Percentiles rank a stretch among this genome's conserved stretches.
These are phyloP conservation scores for Naumovozyma baii DNA, from an alignment of 805 yeast genomes.

Conservation along the genomic window DNA sequence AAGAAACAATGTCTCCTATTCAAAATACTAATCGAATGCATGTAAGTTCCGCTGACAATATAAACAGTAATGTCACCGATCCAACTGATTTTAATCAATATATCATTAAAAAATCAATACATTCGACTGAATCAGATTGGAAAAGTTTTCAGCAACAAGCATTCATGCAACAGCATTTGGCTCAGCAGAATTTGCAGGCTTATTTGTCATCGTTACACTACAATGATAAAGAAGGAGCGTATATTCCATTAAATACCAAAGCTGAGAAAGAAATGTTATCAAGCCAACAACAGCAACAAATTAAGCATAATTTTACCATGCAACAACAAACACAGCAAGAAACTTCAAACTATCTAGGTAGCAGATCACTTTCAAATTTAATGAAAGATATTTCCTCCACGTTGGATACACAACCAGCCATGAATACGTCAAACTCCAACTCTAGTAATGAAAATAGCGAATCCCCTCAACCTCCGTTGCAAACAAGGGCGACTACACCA, in stretches of 20 bases:
- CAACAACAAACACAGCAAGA: neutral
- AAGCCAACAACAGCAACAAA: neutral
- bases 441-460: neutral
- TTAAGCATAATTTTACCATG: neutral
- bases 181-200: conserved; percentile 28
- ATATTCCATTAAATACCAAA: neutral
- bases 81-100: conserved; percentile 13
- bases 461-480: neutral
- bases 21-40: too few relatives aligned
- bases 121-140: conserved; percentile 27
- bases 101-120: conserved; percentile 26
- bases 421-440: neutral
- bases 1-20: too few relatives aligned
- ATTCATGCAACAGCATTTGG: conserved; percentile 26
- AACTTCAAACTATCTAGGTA: neutral
- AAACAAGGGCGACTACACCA: neutral
- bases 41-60: too few relatives aligned
- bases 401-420: neutral
- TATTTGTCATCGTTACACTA: conserved; percentile 22
- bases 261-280: neutral
- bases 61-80: too few relatives aligned
- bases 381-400: neutral
- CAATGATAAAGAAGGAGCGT: neutral
- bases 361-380: neutral
- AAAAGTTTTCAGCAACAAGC: conserved; percentile 27